Conservation (phyloP, 352 stramenopile species). For the Pythium rishiriense region DNA sequence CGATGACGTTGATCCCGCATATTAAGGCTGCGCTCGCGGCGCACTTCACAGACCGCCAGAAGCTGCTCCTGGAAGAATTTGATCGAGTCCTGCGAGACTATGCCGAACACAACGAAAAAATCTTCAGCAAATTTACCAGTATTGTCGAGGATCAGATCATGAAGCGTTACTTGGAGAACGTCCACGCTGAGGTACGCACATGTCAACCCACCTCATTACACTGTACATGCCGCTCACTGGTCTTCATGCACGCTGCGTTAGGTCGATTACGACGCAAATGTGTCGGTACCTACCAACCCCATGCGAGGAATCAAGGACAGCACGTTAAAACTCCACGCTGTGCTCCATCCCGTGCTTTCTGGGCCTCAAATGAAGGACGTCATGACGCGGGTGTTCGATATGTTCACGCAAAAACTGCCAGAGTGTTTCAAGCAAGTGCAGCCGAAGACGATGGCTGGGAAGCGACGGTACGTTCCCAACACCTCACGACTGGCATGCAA, state of each 20-base stretch:
- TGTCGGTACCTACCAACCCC: slow-evolving; percentile 69
- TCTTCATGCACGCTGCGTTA: slow-evolving; percentile 16
- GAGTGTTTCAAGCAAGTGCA: slow-evolving; percentile 87
- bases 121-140: slow-evolving; percentile 97
- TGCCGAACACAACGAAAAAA: slow-evolving; percentile 96
- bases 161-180: slow-evolving; percentile 87
- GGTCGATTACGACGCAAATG: slow-evolving; percentile 74
- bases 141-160: slow-evolving; percentile 97
- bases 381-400: slow-evolving; percentile 90
- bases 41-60: slow-evolving; percentile 94
- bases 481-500: neutral
- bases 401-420: slow-evolving; percentile 88
- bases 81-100: slow-evolving; percentile 96
- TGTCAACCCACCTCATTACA: neutral
- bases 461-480: slow-evolving; percentile 49
- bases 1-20: slow-evolving; percentile 93
- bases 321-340: slow-evolving; percentile 94
- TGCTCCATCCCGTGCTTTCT: slow-evolving; percentile 92
- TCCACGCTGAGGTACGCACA: slow-evolving; percentile 54
- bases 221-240: neutral
- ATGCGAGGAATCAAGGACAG: slow-evolving; percentile 94
- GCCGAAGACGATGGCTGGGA: slow-evolving; percentile 70
- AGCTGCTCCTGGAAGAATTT: slow-evolving; percentile 95
- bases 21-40: slow-evolving; percentile 94
- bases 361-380: slow-evolving; percentile 95